These are phyloP conservation scores for Aspergillus fumigatus DNA, from an alignment of 2,329 filamentous ascomycete species.

Conservation along the genomic window DNA sequence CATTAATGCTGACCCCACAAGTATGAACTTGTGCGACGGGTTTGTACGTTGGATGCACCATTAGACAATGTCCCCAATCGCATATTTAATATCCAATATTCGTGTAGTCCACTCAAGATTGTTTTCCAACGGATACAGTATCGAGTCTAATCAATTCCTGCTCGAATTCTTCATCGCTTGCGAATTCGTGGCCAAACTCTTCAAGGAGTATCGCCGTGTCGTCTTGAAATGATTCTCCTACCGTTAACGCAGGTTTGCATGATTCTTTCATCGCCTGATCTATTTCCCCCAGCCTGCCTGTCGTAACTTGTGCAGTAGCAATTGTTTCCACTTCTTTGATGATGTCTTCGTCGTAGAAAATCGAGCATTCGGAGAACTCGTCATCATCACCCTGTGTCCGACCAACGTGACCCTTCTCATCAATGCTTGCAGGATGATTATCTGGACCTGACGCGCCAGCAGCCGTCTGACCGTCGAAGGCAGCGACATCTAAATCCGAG, in stretches of 20 bases:
- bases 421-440: constrained; percentile 1
- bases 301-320: constrained; percentile 2
- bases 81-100: not conserved
- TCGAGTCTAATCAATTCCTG: constrained; percentile 15
- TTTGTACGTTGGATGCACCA: not conserved
- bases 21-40: not conserved
- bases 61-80: not conserved
- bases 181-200: constrained; percentile 18
- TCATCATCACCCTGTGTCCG: constrained; percentile 17
- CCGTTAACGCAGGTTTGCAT: constrained; percentile 4
- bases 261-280: not conserved
- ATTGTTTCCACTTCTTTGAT: constrained; percentile 20
- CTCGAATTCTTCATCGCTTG: constrained; percentile 17
- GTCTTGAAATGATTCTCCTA: constrained; percentile 29
- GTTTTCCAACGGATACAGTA: constrained; percentile 3
- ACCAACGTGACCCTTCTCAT: not conserved
- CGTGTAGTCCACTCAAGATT: not conserved
- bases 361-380: constrained; percentile 32
- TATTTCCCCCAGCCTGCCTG: not conserved
- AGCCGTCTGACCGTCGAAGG: constrained; percentile 11
- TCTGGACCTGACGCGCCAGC: not conserved
- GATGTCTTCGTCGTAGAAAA: constrained; percentile 27
- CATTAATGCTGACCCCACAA: not conserved
- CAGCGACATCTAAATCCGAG: constrained; percentile 14
- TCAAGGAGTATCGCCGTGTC: constrained; percentile 31